Evolutionary conservation across 2,329 filamentous ascomycete species (phyloP).

Genomic region (Aureobasidium sp.): DNA sequence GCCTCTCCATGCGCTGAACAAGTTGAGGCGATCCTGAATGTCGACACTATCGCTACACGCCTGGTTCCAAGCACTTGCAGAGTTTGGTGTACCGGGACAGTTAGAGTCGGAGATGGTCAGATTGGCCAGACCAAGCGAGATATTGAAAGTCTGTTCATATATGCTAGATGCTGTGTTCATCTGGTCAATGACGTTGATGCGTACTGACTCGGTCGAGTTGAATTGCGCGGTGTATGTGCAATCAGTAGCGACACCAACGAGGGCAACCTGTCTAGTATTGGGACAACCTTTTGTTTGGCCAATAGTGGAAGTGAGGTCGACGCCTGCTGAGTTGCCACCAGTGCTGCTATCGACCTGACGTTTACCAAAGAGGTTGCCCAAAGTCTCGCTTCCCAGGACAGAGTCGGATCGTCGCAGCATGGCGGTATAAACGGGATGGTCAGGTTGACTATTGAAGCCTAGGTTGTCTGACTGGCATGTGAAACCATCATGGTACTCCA

Average conservation of each 20-base stretch:
- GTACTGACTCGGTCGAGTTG: slow-evolving; percentile 53
- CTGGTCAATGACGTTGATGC: slow-evolving; percentile 67
- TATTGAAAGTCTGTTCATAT: slow-evolving; percentile 89
- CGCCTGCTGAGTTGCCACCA: slow-evolving; percentile 66
- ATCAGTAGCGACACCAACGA: slow-evolving; percentile 87
- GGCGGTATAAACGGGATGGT: slow-evolving; percentile 55
- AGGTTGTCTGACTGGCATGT: slow-evolving; percentile 68
- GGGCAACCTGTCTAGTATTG: slow-evolving; percentile 77
- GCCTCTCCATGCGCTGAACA: slow-evolving; percentile 85
- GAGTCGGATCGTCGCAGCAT: slow-evolving; percentile 46
- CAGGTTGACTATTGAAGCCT: slow-evolving; percentile 64
- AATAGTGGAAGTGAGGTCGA: slow-evolving; percentile 71
- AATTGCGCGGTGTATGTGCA: slow-evolving; percentile 77
- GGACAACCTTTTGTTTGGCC: slow-evolving; percentile 80
- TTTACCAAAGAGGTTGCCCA: slow-evolving; percentile 60
- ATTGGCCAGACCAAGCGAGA: slow-evolving; percentile 83
- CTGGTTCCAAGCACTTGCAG: slow-evolving; percentile 74
- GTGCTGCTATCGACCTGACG: slow-evolving; percentile 59
- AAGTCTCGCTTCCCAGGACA: slow-evolving; percentile 51
- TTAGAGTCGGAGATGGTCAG: slow-evolving; percentile 64
- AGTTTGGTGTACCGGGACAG: slow-evolving; percentile 63
- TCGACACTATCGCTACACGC: slow-evolving; percentile 53
- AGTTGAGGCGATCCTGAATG: slow-evolving; percentile 71
- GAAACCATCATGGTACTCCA: slow-evolving; percentile 11
- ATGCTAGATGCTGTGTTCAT: slow-evolving; percentile 82